A percentile compares a stretch with the other conserved stretches of the same genome.
Conservation (phyloP, 2,329 filamentous ascomycete genomes). For the Pyricularia sp. region DNA sequence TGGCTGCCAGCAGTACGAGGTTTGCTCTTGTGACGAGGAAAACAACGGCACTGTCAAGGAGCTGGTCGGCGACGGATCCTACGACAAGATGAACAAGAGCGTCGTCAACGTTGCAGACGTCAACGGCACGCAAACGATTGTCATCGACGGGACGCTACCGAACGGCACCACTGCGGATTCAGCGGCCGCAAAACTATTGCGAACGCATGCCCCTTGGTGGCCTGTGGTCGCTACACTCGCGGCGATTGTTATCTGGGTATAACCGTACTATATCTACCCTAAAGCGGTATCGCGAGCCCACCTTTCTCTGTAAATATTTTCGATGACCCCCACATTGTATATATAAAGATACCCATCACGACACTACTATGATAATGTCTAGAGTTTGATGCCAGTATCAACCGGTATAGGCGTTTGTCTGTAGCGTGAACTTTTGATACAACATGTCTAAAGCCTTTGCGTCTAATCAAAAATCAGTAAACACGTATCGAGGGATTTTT, state of each 20-base stretch:
- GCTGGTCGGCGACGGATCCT: slow-evolving; percentile 51
- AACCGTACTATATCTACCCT: neutral
- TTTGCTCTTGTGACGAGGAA: slow-evolving; percentile 60
- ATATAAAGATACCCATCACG: neutral
- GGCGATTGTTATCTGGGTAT: slow-evolving; percentile 21
- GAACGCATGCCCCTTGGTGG: slow-evolving; percentile 33
- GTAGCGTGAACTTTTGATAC: no score
- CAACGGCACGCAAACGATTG: slow-evolving; percentile 50
- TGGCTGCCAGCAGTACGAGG: slow-evolving; percentile 39
- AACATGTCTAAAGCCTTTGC: no score
- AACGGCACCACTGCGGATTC: slow-evolving; percentile 46
- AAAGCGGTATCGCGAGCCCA: no score
- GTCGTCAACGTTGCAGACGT: slow-evolving; percentile 49
- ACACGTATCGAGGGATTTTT: no score
- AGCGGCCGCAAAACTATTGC: slow-evolving; percentile 21
- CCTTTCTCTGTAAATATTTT: neutral
- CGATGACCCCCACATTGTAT: neutral
- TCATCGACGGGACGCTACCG: slow-evolving; percentile 64
- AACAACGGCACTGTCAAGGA: slow-evolving; percentile 44
- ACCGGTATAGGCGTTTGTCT: no score
- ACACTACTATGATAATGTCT: neutral
- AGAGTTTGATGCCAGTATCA: no score
- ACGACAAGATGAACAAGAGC: slow-evolving; percentile 43
- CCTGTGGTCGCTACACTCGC: slow-evolving; percentile 30
- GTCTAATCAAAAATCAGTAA: no score